Evolutionary conservation across 768 basidiomycete species (phyloP).

Genomic region (Serendipita sp.): DNA sequence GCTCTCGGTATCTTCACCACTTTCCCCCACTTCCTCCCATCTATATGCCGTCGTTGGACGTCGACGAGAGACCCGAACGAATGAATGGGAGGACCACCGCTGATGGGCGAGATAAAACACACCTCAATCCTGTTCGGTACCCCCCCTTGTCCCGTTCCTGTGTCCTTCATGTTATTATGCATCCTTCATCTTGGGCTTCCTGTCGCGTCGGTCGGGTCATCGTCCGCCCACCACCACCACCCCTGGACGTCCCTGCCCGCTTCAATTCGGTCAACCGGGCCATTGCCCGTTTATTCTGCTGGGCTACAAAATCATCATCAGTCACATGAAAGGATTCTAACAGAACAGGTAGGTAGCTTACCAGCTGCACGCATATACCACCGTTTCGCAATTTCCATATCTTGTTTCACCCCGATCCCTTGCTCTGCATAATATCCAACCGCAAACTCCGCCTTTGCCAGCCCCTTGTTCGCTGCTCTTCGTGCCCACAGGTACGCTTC

Average conservation of each 20-base stretch:
- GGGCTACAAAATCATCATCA: conserved; percentile 37
- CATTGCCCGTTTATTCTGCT: conserved; percentile 98
- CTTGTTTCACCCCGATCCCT: conserved; percentile 93
- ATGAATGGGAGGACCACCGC: too few relatives aligned
- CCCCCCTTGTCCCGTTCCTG: not conserved
- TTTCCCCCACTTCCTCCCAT: not conserved
- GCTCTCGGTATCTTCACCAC: too few relatives aligned
- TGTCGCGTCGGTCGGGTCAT: conserved; percentile 79
- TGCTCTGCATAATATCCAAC: conserved; percentile 98
- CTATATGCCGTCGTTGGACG: not conserved
- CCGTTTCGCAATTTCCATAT: conserved; percentile 85
- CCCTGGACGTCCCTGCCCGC: conserved; percentile 44
- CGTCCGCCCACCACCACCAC: conserved; percentile 29
- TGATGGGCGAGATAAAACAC: too few relatives aligned
- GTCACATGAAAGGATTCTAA: not conserved
- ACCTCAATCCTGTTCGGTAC: too few relatives aligned
- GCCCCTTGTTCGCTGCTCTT: conserved; percentile 86
- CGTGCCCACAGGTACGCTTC: conserved; percentile 99
- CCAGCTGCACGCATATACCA: conserved; percentile 99
- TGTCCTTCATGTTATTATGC: conserved; percentile 36
- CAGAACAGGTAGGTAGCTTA: conserved; percentile 24
- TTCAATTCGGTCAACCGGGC: conserved; percentile 90
- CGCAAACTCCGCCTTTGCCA: conserved; percentile 95
- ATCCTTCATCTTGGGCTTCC: conserved; percentile 87
- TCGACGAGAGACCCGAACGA: too few relatives aligned